Evolutionary conservation across 140 eudicot genomes (phyloP).

Genomic region (Cichorium intybus): DNA sequence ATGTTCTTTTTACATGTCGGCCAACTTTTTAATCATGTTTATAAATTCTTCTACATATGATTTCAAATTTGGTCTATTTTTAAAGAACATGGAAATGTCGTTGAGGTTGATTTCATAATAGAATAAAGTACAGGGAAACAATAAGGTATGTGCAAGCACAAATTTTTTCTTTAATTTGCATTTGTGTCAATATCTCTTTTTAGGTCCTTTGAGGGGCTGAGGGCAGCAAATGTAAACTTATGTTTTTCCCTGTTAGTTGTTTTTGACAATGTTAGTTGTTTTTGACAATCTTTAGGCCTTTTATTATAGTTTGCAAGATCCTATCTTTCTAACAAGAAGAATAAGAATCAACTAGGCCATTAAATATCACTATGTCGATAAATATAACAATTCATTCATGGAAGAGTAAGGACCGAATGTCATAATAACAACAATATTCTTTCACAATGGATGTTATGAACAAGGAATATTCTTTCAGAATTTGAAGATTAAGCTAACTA

Average conservation of each 20-base stretch:
- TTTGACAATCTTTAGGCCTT: constrained; percentile 46
- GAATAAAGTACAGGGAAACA: constrained; percentile 94
- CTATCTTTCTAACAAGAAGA: constrained; percentile 54
- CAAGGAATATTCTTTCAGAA: too few species aligned
- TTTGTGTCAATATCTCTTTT: constrained; percentile 49
- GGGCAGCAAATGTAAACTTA: constrained; percentile 68
- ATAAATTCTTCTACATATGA: neutral
- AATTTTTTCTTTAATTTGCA: constrained; percentile 15
- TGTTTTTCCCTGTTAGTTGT: constrained; percentile 67
- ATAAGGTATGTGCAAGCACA: constrained; percentile 68
- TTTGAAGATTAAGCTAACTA: too few species aligned
- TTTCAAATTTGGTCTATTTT: constrained; percentile 82
- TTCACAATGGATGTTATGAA: too few species aligned
- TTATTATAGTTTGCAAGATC: constrained; percentile 47
- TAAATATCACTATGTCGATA: constrained; percentile 21
- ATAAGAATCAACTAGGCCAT: constrained; percentile 48
- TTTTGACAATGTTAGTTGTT: constrained; percentile 54
- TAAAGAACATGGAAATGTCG: constrained; percentile 82
- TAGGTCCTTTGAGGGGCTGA: constrained; percentile 80
- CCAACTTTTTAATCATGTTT: neutral
- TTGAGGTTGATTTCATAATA: constrained; percentile 92
- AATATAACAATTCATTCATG: constrained; percentile 31
- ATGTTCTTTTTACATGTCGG: neutral
- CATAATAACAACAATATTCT: too few species aligned
- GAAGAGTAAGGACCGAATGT: constrained; percentile 30